These are phyloP conservation scores for Mycena sanguinolenta DNA, from an alignment of 768 basidiomycete genomes.

Conservation along the genomic window DNA sequence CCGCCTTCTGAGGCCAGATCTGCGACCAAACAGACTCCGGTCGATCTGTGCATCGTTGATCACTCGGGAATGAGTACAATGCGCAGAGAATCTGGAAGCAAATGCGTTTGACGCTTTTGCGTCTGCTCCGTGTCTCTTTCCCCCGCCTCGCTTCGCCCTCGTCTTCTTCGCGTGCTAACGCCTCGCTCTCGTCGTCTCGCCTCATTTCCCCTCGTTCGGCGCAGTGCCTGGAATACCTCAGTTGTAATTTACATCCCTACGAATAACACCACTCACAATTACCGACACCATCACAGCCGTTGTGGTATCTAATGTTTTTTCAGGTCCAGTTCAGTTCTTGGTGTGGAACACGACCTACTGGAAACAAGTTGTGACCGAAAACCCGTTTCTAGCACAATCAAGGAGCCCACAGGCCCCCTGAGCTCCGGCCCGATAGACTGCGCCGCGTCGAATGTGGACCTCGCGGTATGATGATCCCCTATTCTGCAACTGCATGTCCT, in stretches of 20 bases:
- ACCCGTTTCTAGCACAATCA: neutral
- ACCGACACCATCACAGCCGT: slow-evolving; percentile 53
- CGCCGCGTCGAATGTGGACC: slow-evolving; percentile 48
- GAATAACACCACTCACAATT: slow-evolving; percentile 49
- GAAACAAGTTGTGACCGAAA: neutral
- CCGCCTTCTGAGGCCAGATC: too few species aligned
- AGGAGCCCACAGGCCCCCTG: neutral
- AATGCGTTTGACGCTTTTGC: too few species aligned
- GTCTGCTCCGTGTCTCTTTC: too few species aligned
- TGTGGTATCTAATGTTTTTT: neutral
- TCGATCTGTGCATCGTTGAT: too few species aligned
- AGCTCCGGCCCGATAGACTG: slow-evolving; percentile 52
- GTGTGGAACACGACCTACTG: neutral
- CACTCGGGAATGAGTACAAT: too few species aligned
- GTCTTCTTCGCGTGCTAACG: too few species aligned
- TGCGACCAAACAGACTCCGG: too few species aligned
- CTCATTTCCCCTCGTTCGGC: too few species aligned
- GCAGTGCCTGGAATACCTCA: neutral
- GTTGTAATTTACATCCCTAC: neutral
- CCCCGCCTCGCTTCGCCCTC: too few species aligned
- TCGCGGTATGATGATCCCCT: slow-evolving; percentile 8
- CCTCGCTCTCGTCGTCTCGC: too few species aligned
- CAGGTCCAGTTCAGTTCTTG: neutral
- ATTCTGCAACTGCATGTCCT: neutral
- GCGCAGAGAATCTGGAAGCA: too few species aligned